These are phyloP conservation scores for Mortierella hygrophila DNA, from an alignment of 192 early-diverging fungal species.

Conservation along the genomic window DNA sequence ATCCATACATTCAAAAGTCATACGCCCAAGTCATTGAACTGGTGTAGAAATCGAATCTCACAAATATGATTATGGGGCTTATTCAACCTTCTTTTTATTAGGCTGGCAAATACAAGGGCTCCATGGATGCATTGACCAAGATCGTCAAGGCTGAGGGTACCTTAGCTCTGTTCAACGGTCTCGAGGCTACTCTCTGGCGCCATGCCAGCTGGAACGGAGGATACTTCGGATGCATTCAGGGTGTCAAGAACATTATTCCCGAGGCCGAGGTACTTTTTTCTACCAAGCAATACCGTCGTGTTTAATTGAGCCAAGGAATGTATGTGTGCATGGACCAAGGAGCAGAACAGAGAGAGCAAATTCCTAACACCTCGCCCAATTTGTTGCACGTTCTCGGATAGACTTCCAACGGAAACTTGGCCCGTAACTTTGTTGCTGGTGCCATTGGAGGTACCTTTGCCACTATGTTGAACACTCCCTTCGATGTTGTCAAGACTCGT, in stretches of 20 bases:
- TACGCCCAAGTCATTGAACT: neutral
- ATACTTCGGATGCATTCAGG: constrained; percentile 90
- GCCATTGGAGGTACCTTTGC: constrained; percentile 94
- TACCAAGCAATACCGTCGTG: neutral
- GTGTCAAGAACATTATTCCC: constrained; percentile 79
- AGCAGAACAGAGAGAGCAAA: neutral
- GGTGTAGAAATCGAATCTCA: neutral
- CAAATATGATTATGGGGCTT: neutral
- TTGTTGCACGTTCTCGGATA: constrained; percentile 8
- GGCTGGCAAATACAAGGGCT: constrained; percentile 88
- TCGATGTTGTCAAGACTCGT: constrained; percentile 97
- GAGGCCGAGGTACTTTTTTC: constrained; percentile 69
- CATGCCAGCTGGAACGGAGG: constrained; percentile 98
- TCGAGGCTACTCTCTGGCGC: constrained; percentile 95
- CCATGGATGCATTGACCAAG: constrained; percentile 82
- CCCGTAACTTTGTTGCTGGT: constrained; percentile 92
- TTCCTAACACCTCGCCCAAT: neutral
- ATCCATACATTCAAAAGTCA: neutral
- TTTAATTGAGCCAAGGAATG: neutral
- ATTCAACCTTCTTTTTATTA: constrained; percentile 25
- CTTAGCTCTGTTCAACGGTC: constrained; percentile 88
- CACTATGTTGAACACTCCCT: constrained; percentile 93
- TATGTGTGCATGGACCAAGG: neutral
- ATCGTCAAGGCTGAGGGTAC: constrained; percentile 85
- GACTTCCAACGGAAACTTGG: constrained; percentile 80